phyloP scores from a whole-genome alignment of 495 filamentous ascomycete genomes.

The Penicillium odoratum region DNA sequence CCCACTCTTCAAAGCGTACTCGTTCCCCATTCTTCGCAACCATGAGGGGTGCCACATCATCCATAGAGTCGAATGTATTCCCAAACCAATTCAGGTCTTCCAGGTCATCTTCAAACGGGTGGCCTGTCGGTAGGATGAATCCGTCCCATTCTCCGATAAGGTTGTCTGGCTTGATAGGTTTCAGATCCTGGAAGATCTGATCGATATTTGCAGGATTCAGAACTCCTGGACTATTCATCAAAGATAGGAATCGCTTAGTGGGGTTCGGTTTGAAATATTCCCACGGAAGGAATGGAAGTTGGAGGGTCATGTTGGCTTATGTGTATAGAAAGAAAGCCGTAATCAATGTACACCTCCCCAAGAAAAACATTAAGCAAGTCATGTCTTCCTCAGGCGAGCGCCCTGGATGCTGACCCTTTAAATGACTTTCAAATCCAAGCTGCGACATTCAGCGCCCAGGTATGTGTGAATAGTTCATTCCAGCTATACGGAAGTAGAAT shows the following conservation, averaged over 20 bases:
- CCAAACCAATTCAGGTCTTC: constrained; percentile 26
- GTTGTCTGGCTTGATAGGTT: constrained; percentile 19
- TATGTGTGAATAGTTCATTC: background rate
- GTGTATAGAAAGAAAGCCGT: background rate
- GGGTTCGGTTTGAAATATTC: constrained; percentile 14
- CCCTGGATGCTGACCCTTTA: background rate
- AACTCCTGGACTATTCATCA: constrained; percentile 5
- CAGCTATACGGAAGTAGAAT: constrained; percentile 2
- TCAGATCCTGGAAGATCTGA: constrained; percentile 15
- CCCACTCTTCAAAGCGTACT: constrained; percentile 20
- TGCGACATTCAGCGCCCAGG: no score
- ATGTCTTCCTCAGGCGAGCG: background rate
- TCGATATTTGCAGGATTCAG: constrained; percentile 5
- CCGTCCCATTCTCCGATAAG: constrained; percentile 31
- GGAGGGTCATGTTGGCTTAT: constrained; percentile 4
- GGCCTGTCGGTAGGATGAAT: constrained; percentile 22
- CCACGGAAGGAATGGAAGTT: constrained; percentile 12
- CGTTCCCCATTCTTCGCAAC: constrained; percentile 22
- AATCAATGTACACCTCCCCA: background rate
- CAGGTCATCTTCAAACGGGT: constrained; percentile 20
- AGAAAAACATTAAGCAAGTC: background rate
- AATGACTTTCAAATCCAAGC: background rate
- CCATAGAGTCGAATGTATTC: constrained; percentile 18
- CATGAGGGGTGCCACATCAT: constrained; percentile 27
- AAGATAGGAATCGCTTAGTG: constrained; percentile 9